Evolutionary conservation across 257 asterid species (phyloP), one percentile per base, ranked within the genome.

Genomic region (Solanum sitiens): DNA sequence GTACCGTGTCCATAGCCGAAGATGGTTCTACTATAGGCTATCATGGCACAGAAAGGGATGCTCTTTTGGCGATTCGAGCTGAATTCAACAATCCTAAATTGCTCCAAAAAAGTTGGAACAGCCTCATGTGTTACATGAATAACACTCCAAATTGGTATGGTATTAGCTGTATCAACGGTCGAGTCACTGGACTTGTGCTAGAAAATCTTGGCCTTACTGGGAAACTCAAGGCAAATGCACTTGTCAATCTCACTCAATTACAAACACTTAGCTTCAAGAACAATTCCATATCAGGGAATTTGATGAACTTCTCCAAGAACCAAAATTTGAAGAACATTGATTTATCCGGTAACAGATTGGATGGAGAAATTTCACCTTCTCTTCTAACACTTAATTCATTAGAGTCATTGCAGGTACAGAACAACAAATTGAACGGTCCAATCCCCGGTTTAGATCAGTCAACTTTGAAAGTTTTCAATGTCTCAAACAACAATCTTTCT

Each of bases 41-140:
- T 88, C 93, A 90, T 61, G 96, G 95, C 21, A 61, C 88, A 21
- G 96, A 95, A 88, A 94, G 98, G 82, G 90, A 92, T 6, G 93
- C 94, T 27, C 98, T 94, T 61, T 11, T 88, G 87, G 71, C 89
- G 32, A 93, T 95, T 77, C 91, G 88, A 40, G 65, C 87, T 20
- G 89, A 88, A 14, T 90, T 94, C 86, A 89, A 90, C 82, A 91
- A 88, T 79, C 32, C 92, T 18, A 45, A 45, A 25, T 85, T 91
- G 83, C 92, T 95, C 33, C 61, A 88, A 35, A 56, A 32, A 27
- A 93, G 91, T 16, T 95, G 95, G 98, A 95, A 94, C 18, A 83
- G 92, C 16, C n/a, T 93, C 61, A 92, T 93, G 94, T 94, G 96
- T 89, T 93, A 89, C 91, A 59, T 89, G 93, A 90, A 94, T 56